A percentile compares a stretch with the other conserved stretches of the same genome.
Conservation (phyloP, 2,329 filamentous ascomycete genomes). For the Penicillium sp. region DNA sequence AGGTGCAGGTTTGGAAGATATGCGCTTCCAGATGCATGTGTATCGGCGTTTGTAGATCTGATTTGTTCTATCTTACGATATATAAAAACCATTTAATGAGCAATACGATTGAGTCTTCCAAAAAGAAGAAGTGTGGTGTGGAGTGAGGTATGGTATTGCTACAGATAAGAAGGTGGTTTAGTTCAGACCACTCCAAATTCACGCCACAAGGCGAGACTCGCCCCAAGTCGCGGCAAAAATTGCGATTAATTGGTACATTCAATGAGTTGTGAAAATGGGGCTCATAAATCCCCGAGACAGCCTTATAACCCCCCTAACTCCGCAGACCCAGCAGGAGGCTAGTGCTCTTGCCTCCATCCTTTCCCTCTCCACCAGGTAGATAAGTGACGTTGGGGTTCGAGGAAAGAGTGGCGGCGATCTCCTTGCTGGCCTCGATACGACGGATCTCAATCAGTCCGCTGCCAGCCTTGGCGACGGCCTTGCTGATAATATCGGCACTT, state of each 20-base stretch:
- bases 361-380: slow-evolving; percentile 68
- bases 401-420: slow-evolving; percentile 88
- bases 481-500: slow-evolving; percentile 91
- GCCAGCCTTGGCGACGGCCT: slow-evolving; percentile 87
- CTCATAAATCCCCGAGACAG: slow-evolving; percentile 9
- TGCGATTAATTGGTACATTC: slow-evolving; percentile 30
- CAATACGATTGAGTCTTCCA: slow-evolving; percentile 6
- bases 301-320: slow-evolving; percentile 37
- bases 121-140: slow-evolving; percentile 5
- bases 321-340: slow-evolving; percentile 67
- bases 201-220: slow-evolving; percentile 29
- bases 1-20: slow-evolving; percentile 84
- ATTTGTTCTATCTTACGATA: slow-evolving; percentile 1
- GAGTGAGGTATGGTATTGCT: slow-evolving; percentile 31
- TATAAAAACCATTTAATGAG: slow-evolving; percentile 3
- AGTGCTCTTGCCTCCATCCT: slow-evolving; percentile 60
- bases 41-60: slow-evolving; percentile 53
- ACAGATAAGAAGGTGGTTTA: slow-evolving; percentile 22
- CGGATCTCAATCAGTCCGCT: slow-evolving; percentile 94
- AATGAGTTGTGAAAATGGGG: slow-evolving; percentile 11
- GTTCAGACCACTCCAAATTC: slow-evolving; percentile 27
- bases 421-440: slow-evolving; percentile 93
- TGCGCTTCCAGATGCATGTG: slow-evolving; percentile 90
- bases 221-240: slow-evolving; percentile 25
- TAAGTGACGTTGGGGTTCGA: slow-evolving; percentile 95